Conservation (phyloP, 1,284 basidiomycete genomes). For the Boletus holoroseus region DNA sequence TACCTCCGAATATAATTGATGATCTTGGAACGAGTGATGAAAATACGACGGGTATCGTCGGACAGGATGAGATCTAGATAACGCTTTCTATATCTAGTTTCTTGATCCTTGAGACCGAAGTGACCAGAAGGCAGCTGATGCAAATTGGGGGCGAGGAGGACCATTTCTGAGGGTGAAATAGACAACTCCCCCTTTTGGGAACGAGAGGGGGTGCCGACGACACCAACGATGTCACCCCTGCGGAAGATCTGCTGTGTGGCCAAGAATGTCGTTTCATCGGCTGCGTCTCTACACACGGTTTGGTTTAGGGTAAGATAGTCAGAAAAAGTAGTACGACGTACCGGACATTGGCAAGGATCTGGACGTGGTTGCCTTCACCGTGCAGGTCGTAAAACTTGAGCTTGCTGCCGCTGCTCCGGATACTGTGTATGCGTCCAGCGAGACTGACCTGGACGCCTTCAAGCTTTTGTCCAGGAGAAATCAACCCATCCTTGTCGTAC, state of each 20-base stretch:
- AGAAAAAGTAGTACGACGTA: slow-evolving; percentile 38
- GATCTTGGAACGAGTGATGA: slow-evolving; percentile 83
- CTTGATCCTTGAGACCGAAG: slow-evolving; percentile 92
- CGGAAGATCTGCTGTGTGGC: slow-evolving; percentile 82
- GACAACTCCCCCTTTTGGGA: slow-evolving; percentile 97
- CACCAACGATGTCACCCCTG: slow-evolving; percentile 94
- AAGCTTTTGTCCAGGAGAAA: slow-evolving; percentile 58
- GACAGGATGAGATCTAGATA: slow-evolving; percentile 98
- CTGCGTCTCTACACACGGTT: slow-evolving; percentile 54
- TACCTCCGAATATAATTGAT: slow-evolving; percentile 90
- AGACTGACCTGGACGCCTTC: slow-evolving; percentile 53
- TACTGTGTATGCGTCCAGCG: slow-evolving; percentile 89
- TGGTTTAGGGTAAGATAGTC: neutral
- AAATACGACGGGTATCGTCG: slow-evolving; percentile 85
- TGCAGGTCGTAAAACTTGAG: slow-evolving; percentile 95
- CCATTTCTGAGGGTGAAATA: slow-evolving; percentile 77
- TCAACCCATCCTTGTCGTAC: slow-evolving; percentile 72
- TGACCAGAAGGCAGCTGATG: slow-evolving; percentile 92
- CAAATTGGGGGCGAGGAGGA: slow-evolving; percentile 91
- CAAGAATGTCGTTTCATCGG: slow-evolving; percentile 66
- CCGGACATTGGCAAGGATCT: slow-evolving; percentile 92
- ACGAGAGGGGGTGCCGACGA: slow-evolving; percentile 83
- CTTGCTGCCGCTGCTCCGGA: slow-evolving; percentile 79
- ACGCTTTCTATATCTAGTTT: slow-evolving; percentile 96
- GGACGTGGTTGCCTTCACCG: slow-evolving; percentile 89